Evolutionary conservation across 768 basidiomycete genomes (phyloP).

Genomic region (Phaeotremella fagi): DNA sequence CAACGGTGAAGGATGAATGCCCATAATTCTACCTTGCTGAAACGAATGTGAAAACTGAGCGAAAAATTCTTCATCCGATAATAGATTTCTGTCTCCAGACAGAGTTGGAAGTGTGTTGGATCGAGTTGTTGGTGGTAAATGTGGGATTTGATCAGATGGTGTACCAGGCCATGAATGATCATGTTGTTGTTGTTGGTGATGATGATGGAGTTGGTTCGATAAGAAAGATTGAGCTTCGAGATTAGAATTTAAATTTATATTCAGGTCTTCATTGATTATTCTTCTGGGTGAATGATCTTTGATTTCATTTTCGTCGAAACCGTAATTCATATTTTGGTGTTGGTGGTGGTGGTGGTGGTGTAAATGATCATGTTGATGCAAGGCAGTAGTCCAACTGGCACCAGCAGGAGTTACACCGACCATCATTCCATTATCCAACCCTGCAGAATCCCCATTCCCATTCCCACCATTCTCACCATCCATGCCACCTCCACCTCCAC

Average conservation of each 20-base stretch:
- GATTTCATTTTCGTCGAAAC: too few relatives aligned
- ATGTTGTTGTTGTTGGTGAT: not conserved
- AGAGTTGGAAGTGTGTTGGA: too few relatives aligned
- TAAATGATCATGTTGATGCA: slow-evolving; percentile 1
- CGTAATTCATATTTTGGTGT: not conserved
- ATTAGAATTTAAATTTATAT: not conserved
- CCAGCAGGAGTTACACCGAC: too few relatives aligned
- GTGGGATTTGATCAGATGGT: not conserved
- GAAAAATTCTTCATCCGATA: not conserved
- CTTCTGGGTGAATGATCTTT: too few relatives aligned
- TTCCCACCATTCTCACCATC: not conserved
- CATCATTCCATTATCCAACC: slow-evolving; percentile 1
- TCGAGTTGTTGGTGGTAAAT: not conserved
- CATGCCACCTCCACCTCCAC: not conserved
- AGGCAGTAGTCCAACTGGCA: not conserved
- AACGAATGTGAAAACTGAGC: not conserved
- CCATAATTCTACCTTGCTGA: not conserved
- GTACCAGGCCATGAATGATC: not conserved
- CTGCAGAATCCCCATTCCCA: not conserved
- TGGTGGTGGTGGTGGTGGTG: slow-evolving; percentile 6
- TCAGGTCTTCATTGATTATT: not conserved
- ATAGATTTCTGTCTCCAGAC: too few relatives aligned
- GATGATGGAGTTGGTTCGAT: not conserved
- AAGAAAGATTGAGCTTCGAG: not conserved
- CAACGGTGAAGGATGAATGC: not conserved